Conservation (phyloP, 306 rosid species). For the Cicer chorassanicum region DNA sequence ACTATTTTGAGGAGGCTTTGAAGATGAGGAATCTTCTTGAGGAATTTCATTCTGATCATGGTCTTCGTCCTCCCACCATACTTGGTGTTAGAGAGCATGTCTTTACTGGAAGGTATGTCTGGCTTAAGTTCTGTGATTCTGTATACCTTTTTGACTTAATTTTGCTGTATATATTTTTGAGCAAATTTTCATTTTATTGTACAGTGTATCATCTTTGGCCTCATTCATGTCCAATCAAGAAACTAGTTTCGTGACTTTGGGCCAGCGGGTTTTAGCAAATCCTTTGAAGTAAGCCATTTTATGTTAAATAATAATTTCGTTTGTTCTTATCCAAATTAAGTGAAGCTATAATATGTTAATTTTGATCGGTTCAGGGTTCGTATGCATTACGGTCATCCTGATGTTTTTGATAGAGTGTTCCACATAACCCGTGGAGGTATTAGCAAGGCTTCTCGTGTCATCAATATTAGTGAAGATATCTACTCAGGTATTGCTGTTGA, state of each 20-base stretch:
- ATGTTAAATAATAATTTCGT: constrained; percentile 25
- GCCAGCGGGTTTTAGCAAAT: constrained; percentile 93
- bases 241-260: constrained; percentile 88
- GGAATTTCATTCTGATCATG: constrained; percentile 82
- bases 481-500: constrained; percentile 64
- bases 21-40: constrained; percentile 98
- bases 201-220: constrained; percentile 94
- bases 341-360: constrained; percentile 10
- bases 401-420: constrained; percentile 91
- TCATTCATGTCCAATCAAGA: constrained; percentile 94
- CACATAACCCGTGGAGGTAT: constrained; percentile 97
- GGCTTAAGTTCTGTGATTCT: constrained; percentile 6
- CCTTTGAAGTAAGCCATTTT: constrained; percentile 82
- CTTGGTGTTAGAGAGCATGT: constrained; percentile 97
- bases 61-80: constrained; percentile 80
- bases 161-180: background rate
- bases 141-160: constrained; percentile 1
- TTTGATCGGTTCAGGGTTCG: constrained; percentile 71
- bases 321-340: constrained; percentile 30
- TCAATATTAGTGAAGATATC: constrained; percentile 93
- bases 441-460: constrained; percentile 94
- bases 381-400: constrained; percentile 99
- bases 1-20: constrained; percentile 69
- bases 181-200: constrained; percentile 30
- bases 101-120: constrained; percentile 83